Percentiles rank a stretch among this genome's conserved stretches.
phyloP scores from a whole-genome alignment of 2,329 filamentous ascomycete species.

The Huntiella savannae region DNA sequence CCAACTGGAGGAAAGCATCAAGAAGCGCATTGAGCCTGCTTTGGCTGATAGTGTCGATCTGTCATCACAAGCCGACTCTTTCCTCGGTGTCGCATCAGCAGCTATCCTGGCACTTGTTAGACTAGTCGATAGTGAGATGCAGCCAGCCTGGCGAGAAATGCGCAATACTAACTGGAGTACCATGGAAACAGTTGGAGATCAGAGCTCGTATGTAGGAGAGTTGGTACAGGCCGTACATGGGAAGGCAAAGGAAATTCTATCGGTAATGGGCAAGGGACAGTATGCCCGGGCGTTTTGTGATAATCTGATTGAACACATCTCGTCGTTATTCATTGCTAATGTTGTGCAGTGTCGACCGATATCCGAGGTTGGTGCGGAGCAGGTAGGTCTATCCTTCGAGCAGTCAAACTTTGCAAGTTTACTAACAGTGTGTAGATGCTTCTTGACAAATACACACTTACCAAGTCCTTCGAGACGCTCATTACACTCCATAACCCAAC shows the following conservation, averaged over 20 bases:
- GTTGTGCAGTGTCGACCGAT: constrained; percentile 81
- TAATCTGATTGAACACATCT: constrained; percentile 78
- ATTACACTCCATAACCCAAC: constrained; percentile 36
- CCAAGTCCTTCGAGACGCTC: constrained; percentile 57
- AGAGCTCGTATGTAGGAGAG: constrained; percentile 79
- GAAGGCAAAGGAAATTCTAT: constrained; percentile 55
- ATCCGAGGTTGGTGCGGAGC: constrained; percentile 84
- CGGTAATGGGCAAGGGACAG: constrained; percentile 68
- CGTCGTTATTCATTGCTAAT: constrained; percentile 59
- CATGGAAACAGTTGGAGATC: constrained; percentile 82
- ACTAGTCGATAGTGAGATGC: constrained; percentile 63
- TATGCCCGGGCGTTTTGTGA: constrained; percentile 91
- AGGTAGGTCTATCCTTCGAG: constrained; percentile 29
- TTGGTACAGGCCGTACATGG: constrained; percentile 55
- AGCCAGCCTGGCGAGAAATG: constrained; percentile 91
- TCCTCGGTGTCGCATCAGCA: constrained; percentile 83
- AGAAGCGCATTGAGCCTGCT: constrained; percentile 68
- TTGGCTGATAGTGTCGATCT: constrained; percentile 62
- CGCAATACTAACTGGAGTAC: constrained; percentile 87
- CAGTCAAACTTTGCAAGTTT: not conserved
- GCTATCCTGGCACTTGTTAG: constrained; percentile 70
- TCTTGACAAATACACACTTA: constrained; percentile 80
- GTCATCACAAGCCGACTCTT: constrained; percentile 82
- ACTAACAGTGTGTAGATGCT: constrained; percentile 48
- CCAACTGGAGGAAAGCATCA: constrained; percentile 88